Evolutionary conservation across 257 asterid genomes (phyloP).

Genomic region (Solanum rostratum): DNA sequence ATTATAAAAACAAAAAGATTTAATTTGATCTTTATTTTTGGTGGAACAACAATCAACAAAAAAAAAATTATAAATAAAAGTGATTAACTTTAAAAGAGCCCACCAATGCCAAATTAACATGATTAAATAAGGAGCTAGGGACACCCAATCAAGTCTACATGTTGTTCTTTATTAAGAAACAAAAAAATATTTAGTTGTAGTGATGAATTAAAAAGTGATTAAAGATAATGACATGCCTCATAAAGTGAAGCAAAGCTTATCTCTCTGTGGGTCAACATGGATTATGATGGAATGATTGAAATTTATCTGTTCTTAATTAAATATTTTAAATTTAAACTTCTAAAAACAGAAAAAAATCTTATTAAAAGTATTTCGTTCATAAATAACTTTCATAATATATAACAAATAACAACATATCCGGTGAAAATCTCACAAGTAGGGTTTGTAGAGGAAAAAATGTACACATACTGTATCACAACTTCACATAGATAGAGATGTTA

Average conservation of each 20-base stretch:
- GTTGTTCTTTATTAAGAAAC: neutral
- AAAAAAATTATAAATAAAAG: neutral
- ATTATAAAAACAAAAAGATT: neutral
- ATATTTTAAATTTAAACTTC: neutral
- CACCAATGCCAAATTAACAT: neutral
- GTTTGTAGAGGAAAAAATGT: too few relatives aligned
- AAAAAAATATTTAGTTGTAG: neutral
- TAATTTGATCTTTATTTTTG: neutral
- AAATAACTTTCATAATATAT: neutral
- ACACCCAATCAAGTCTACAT: neutral
- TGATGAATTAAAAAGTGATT: neutral
- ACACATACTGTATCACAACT: accelerated
- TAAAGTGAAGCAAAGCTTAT: neutral
- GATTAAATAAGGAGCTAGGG: neutral
- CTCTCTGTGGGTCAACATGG: neutral
- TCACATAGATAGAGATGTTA: too few relatives aligned
- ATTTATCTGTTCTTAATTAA: accelerated
- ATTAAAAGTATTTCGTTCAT: accelerated
- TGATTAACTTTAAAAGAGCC: neutral
- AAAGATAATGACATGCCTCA: neutral
- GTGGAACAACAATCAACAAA: neutral
- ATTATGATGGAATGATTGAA: neutral
- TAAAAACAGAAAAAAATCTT: accelerated
- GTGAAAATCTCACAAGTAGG: too few relatives aligned
- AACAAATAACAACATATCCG: too few relatives aligned